Percentiles rank a stretch among this genome's conserved stretches.
Evolutionary conservation across 805 yeast genomes (phyloP).

Genomic region (Kodamaea fukazawae): DNA sequence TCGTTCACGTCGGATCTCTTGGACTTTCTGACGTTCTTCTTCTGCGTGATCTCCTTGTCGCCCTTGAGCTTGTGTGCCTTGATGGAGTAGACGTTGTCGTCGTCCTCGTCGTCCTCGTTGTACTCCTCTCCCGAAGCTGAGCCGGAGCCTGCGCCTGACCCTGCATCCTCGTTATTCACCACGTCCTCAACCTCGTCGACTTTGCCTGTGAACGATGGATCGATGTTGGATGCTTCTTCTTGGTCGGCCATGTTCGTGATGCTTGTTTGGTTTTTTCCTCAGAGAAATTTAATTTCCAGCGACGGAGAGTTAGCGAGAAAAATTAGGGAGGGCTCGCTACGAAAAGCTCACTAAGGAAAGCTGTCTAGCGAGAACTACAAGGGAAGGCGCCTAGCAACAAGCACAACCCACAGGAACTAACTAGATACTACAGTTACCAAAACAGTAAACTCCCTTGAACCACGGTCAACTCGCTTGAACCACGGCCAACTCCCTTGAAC

Average conservation of each 20-base stretch:
- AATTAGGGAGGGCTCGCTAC: too few relatives aligned
- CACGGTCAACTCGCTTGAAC: too few relatives aligned
- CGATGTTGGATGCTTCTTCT: not conserved
- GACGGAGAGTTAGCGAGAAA: too few relatives aligned
- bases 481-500: too few relatives aligned
- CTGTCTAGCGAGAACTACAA: too few relatives aligned
- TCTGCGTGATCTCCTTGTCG: conserved; percentile 19
- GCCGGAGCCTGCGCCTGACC: not conserved
- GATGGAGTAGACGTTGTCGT: conserved; percentile 23
- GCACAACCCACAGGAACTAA: too few relatives aligned
- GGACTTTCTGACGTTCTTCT: conserved; percentile 28
- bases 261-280: conserved; percentile 1
- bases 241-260: conserved; percentile 5
- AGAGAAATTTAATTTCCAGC: not conserved
- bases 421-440: too few relatives aligned
- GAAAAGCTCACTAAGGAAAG: too few relatives aligned
- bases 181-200: conserved; percentile 1
- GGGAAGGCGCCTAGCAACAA: too few relatives aligned
- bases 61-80: conserved; percentile 21
- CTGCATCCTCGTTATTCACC: not conserved
- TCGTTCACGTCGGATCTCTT: conserved; percentile 13
- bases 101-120: conserved; percentile 13
- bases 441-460: too few relatives aligned
- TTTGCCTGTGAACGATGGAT: not conserved
- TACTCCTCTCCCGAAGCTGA: not conserved